These are phyloP conservation scores for Podaxis pistillaris DNA, from an alignment of 768 basidiomycete species.

Conservation along the genomic window DNA sequence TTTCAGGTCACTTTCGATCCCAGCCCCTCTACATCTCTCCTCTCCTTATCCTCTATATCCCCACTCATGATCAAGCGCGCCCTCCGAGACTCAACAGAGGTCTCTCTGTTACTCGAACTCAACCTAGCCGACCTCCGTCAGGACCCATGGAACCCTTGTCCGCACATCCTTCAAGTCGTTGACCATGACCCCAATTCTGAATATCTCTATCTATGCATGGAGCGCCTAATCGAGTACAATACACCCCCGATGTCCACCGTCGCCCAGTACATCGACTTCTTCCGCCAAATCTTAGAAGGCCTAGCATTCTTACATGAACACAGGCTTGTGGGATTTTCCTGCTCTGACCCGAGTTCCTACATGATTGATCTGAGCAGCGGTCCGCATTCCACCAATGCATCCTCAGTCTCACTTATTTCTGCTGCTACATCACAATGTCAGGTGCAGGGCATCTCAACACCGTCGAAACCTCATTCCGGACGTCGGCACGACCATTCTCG, in stretches of 20 bases:
- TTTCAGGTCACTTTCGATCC: constrained; percentile 32
- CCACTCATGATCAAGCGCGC: constrained; percentile 42
- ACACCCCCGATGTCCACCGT: constrained; percentile 45
- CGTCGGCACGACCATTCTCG: not conserved
- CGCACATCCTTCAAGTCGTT: constrained; percentile 43
- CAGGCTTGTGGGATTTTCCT: constrained; percentile 34
- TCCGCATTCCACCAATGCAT: constrained; percentile 6
- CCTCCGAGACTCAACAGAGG: constrained; percentile 33
- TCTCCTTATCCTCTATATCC: constrained; percentile 22
- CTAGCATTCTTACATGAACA: constrained; percentile 50
- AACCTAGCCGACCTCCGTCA: constrained; percentile 41
- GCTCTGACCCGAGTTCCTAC: constrained; percentile 33
- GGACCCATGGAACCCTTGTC: constrained; percentile 57
- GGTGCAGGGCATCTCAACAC: not conserved
- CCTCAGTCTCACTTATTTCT: not conserved
- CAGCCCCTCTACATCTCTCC: constrained; percentile 20
- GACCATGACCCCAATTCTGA: constrained; percentile 32
- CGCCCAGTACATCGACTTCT: constrained; percentile 49
- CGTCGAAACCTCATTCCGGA: not conserved
- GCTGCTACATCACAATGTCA: not conserved
- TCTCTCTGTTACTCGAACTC: constrained; percentile 39
- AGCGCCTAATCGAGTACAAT: constrained; percentile 42
- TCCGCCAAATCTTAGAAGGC: constrained; percentile 50
- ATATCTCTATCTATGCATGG: constrained; percentile 41
- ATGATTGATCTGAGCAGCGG: constrained; percentile 44